A percentile compares a stretch with the other conserved stretches of the same genome.
phyloP scores from a whole-genome alignment of 2,329 filamentous ascomycete genomes.

The Pestalotiopsis sp. region DNA sequence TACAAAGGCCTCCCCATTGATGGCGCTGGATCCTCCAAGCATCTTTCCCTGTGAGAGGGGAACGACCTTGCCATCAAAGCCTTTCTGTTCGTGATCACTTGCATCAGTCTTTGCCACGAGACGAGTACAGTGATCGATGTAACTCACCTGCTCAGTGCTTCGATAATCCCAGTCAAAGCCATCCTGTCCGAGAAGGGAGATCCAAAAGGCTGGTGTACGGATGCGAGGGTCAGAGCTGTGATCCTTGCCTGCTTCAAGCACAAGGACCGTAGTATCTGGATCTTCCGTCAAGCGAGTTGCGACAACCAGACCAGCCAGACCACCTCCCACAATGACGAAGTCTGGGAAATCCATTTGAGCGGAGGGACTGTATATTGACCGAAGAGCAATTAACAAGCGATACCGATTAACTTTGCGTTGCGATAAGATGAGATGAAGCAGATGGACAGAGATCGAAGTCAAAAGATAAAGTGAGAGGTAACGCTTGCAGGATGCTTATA shows the following conservation, averaged over 20 bases:
- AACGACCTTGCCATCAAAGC: conserved; percentile 6
- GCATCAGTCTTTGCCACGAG: background rate
- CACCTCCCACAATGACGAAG: background rate
- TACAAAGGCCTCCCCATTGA: conserved; percentile 31
- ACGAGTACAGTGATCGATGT: no score
- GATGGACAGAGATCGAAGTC: no score
- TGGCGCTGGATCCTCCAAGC: conserved; percentile 15
- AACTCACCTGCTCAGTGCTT: conserved; percentile 7
- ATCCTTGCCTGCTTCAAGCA: conserved; percentile 42
- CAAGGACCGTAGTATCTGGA: conserved; percentile 36
- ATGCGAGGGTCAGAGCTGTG: conserved; percentile 3
- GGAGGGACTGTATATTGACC: background rate
- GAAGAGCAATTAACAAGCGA: background rate
- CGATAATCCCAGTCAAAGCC: conserved; percentile 13
- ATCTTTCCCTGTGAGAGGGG: conserved; percentile 8
- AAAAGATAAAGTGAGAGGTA: no score
- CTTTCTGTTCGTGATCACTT: background rate
- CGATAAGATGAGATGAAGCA: no score
- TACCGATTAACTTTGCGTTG: background rate
- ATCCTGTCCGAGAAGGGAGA: background rate
- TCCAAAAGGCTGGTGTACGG: conserved; percentile 10
- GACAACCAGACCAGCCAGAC: background rate
- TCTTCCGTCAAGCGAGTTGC: background rate
- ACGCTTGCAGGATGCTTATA: no score
- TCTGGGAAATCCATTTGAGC: background rate